Evolutionary conservation across 1,139 yeast genomes (phyloP), one percentile per base, ranked within the genome.

Genomic region (Geotrichum restrictum): DNA sequence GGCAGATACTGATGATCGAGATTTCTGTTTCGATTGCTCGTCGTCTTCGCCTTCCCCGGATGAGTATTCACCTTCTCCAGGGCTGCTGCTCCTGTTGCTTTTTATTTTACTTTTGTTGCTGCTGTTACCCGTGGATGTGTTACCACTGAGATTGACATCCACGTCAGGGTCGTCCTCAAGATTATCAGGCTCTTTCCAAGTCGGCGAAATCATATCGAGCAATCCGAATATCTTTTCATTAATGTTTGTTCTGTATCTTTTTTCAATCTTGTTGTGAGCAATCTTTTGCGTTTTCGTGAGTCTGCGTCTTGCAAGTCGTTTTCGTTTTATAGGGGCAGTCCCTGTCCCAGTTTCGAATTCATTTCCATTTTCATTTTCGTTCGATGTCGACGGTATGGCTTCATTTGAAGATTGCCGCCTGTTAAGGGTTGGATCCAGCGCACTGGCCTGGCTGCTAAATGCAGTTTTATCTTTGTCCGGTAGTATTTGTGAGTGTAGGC

Each of bases 191-290:
- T 16, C 37, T 5, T 34, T 34, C 42, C 42, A 78, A 77, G 83
- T 79, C 13, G 41, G 38, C 13, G 88, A 88, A 29, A 83, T 82
- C 19, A 82, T 72, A 59, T 78, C 77, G 62, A 81, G 86, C 51
- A 83, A 68, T 21, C 81, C 81, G 10, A 85, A 85, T 55, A 84
- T 83, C 66, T 83, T 83, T 18, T 85, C 81, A 65, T 83, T 84
- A 62, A 84, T 83, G 65, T 83, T 84, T 55, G 83, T 82, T 64
- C 91, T 72, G 67, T 84, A 84, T 59, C 82, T 79, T 64, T 83
- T 82, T 63, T 80, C 88, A 57, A 83, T 82, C 64, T 80, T 79
- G 66, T 82, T 82, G 63, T 84, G 89, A 0, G 88, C 88, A 62
- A 81, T 81, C 60, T 83, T 82, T 68, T 83, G 88, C 57, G 77